Base-by-base conservation (phyloP, 768 basidiomycete genomes). In the Serendipita sp. region DNA sequence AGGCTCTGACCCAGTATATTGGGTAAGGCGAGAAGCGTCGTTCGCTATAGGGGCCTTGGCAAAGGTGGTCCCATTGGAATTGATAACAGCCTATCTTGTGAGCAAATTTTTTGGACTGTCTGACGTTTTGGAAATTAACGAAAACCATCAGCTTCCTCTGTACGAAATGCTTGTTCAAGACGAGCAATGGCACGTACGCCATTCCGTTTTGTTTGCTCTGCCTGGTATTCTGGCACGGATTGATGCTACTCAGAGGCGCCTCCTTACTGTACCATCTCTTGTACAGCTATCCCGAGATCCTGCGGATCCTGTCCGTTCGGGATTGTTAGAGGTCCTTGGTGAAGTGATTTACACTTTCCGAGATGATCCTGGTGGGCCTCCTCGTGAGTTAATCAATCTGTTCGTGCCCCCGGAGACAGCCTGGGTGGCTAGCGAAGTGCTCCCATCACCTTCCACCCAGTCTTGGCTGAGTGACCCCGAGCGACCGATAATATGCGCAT, bases 11-110 rank as follows among this genome's bases (percentile, higher is more conserved):
- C 74, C 81, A 51, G 77, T 86, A 23, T 85, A 84, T 63, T 90
- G 87, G 83, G 89, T 93, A 18, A 78, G 91, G 67, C 78, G 86
- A 63, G 90, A 95, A 72, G 91, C 90, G 1, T 88, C 88, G 0
- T 89, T 91, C 68, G 92, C 92, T 2, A 77, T 97, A 32, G 91
- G 90, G 0, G 88, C 88, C 7, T 77, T 97, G 63, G 90, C 91
- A 18, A 93, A 94, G 74, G 83, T 90, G 28, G 85, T 91, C 5
- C 85, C 89, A n/a, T 75, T 81, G 47, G 88, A 90, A 69, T 73
- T 89, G 30, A 81, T 92, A 18, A 71, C 80, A 28, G 78, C 73
- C 56, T 81, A 83, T 63, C 76, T 89, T 75, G 90, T 85, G 71
- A 63, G 81, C 71, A 30, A 23, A 23, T 23, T 23, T 52, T 68